A percentile compares a stretch with the other conserved stretches of the same genome.
These are phyloP conservation scores for Dioscorea zingiberensis DNA, from an alignment of 106 monocot species.

Conservation along the genomic window DNA sequence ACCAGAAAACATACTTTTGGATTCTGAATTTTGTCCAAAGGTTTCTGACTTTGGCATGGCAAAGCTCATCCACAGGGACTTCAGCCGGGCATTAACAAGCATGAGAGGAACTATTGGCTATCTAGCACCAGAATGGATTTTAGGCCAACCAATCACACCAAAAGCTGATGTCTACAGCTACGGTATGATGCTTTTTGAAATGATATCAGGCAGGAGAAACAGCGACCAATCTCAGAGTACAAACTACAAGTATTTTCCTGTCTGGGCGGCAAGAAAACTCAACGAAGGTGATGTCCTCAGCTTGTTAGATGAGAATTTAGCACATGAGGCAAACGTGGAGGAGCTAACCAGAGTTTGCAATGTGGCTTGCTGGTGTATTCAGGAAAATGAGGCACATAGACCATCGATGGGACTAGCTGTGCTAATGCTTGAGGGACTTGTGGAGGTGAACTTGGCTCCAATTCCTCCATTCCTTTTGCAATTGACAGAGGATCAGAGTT, in stretches of 20 bases:
- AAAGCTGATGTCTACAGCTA: conserved; percentile 61
- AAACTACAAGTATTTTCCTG: conserved; percentile 19
- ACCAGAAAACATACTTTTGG: conserved; percentile 51
- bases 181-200: conserved; percentile 58
- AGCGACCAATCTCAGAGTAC: background rate
- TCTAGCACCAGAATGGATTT: conserved; percentile 64
- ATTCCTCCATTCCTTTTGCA: background rate
- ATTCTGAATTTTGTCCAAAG: conserved; percentile 32
- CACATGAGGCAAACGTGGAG: conserved; percentile 6
- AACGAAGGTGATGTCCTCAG: conserved; percentile 9
- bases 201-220: conserved; percentile 48
- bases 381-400: conserved; percentile 25
- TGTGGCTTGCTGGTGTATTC: conserved; percentile 45
- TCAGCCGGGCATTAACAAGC: conserved; percentile 46
- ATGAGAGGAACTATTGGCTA: conserved; percentile 62
- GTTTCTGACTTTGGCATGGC: conserved; percentile 63
- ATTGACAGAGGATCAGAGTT: background rate
- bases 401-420: conserved; percentile 30
- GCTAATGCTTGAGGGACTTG: conserved; percentile 19
- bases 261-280: conserved; percentile 27
- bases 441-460: conserved; percentile 22
- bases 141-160: conserved; percentile 36
- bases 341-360: conserved; percentile 29
- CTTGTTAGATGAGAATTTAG: conserved; percentile 20
- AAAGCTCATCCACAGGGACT: conserved; percentile 51